Conservation (phyloP, 345 rosid genomes). For the Rhodamnia argentea region DNA sequence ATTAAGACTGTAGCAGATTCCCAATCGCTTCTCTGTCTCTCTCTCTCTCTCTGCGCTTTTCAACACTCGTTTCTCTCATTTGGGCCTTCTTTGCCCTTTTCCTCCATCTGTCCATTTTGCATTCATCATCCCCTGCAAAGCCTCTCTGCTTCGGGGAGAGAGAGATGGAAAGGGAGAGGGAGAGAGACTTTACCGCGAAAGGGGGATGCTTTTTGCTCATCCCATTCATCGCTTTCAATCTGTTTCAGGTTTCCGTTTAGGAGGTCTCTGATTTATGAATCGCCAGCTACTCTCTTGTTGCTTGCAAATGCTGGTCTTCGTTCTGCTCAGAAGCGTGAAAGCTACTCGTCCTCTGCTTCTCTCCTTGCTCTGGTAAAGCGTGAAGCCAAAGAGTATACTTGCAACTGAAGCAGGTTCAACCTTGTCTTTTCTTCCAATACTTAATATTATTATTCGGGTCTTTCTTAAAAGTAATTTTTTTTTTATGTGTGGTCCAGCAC, state of each 20-base stretch:
- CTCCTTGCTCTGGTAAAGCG: not conserved
- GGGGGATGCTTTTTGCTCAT: not conserved
- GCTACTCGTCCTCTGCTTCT: not conserved
- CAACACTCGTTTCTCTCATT: not conserved
- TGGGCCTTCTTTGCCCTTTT: not conserved
- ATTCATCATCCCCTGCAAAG: not conserved
- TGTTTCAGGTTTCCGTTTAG: not conserved
- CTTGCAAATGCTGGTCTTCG: not conserved
- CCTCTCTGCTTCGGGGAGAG: not conserved
- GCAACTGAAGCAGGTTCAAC: not conserved
- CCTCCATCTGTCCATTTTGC: not conserved
- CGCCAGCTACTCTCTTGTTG: not conserved
- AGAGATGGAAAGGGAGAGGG: not conserved
- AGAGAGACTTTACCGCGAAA: not conserved
- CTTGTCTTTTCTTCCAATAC: not conserved
- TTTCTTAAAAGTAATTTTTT: not conserved
- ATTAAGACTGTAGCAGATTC: constrained; percentile 1
- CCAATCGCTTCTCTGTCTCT: constrained; percentile 9
- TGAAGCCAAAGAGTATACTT: not conserved
- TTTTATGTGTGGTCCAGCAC: not conserved
- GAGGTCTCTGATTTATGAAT: not conserved
- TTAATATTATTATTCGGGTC: not conserved
- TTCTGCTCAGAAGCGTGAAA: not conserved
- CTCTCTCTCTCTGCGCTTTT: not conserved
- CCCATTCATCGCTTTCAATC: not conserved